These are phyloP conservation scores for Phlyctochytrium arcticum DNA, from an alignment of 192 early-diverging fungal species.

Conservation along the genomic window DNA sequence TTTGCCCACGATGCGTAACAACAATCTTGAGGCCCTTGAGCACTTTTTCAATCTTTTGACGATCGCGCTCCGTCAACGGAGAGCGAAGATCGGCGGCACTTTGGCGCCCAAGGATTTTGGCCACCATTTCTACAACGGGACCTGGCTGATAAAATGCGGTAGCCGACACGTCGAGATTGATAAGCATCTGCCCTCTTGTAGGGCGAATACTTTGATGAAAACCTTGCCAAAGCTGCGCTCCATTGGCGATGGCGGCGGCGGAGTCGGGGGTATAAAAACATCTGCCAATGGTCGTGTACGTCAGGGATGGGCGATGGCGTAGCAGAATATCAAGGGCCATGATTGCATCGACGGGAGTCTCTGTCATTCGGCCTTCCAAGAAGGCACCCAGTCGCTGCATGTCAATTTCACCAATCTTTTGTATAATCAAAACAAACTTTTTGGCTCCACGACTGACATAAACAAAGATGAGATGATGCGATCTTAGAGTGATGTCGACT, in stretches of 20 bases:
- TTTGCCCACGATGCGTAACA: conserved; percentile 57
- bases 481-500: not conserved
- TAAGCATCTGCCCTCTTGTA: conserved; percentile 56
- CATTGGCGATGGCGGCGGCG: conserved; percentile 55
- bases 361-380: conserved; percentile 38
- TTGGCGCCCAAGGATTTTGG: conserved; percentile 60
- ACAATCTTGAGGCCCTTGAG: conserved; percentile 47
- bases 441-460: conserved; percentile 39
- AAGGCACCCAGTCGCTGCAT: conserved; percentile 46
- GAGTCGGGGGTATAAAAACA: conserved; percentile 86
- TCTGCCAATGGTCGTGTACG: conserved; percentile 74
- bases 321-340: conserved; percentile 72
- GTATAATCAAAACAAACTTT: conserved; percentile 62
- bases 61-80: conserved; percentile 45
- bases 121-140: conserved; percentile 66
- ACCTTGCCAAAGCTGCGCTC: conserved; percentile 89
- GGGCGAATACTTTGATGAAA: conserved; percentile 87
- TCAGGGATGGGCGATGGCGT: conserved; percentile 74
- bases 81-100: conserved; percentile 40
- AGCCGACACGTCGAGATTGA: conserved; percentile 59
- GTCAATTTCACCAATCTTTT: conserved; percentile 62
- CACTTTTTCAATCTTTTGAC: conserved; percentile 41
- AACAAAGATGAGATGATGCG: not conserved
- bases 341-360: conserved; percentile 52
- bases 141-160: conserved; percentile 60